Evolutionary conservation across 2,329 filamentous ascomycete genomes (phyloP), one percentile per base, ranked within the genome.

Genomic region (Chaetothyriales sp.): DNA sequence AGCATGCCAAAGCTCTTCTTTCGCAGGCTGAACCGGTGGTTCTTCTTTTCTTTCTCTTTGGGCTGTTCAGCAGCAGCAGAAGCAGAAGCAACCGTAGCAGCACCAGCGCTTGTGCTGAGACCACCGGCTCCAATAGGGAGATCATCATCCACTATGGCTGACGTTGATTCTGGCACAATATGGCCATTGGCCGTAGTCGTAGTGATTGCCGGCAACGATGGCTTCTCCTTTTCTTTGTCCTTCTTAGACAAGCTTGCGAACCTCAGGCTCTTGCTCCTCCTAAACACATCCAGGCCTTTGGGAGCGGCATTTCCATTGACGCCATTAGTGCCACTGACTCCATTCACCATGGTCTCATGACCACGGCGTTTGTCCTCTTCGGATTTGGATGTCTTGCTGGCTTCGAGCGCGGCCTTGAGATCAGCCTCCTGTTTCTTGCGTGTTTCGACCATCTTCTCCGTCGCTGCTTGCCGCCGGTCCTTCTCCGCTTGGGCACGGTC

Each of bases 381-480:
- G 1, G 70, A 73, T 8, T 80, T 78, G 7, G 76, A 73, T 53
- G 73, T 72, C 63, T 78, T 84, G 67, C 81, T 86, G 22, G 77
- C 77, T 53, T 84, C 80, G 3, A 86, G 69, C 0, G 77, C 81
- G 51, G 71, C 75, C 56, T 77, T 76, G 20, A 84, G 59, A 43
- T 87, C 79, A 8, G 80, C 78, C 61, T 81, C 78, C 52, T 76
- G 73, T 59, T 74, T 74, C 53, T 73, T 71, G 60, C 72, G 75
- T n/a, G 70, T 68, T 46, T 79, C 75, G 32, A 78, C 74, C 26
- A 80, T 73, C 50, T 75, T 75, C 45, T 76, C 70, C 55, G 71
- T 75, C 51, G 73, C 70, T 49, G 72, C 73, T 60, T 76, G 76
- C 50, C 72, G 64, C 51, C 63, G 73, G 48, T 72, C 69, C 59